phyloP scores from a whole-genome alignment of 805 yeast species.

The Crinitomyces ghanaensis region DNA sequence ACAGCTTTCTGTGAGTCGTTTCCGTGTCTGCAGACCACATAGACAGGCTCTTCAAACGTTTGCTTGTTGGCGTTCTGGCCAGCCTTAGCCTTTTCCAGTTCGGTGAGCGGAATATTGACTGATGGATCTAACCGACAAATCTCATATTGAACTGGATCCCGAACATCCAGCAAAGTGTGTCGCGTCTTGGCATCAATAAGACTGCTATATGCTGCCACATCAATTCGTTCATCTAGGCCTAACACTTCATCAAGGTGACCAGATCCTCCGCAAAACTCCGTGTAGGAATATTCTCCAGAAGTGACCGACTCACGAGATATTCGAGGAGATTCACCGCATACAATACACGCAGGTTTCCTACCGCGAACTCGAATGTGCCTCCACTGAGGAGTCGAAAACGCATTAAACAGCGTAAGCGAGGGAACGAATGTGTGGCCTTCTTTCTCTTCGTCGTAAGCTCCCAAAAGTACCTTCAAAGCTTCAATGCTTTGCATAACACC shows the following conservation, averaged over 20 bases:
- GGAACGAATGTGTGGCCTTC: too few species aligned
- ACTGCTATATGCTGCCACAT: conserved; percentile 20
- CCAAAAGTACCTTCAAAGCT: conserved; percentile 60
- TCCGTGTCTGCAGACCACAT: conserved; percentile 76
- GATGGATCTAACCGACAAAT: conserved; percentile 39
- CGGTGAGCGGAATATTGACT: conserved; percentile 44
- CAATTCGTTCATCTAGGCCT: conserved; percentile 38
- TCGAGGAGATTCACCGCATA: conserved; percentile 46
- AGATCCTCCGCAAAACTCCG: conserved; percentile 60
- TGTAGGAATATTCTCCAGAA: conserved; percentile 45
- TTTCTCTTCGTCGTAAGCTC: conserved; percentile 35
- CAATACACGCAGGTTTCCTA: conserved; percentile 45
- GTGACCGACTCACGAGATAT: conserved; percentile 39
- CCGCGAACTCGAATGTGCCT: conserved; percentile 73
- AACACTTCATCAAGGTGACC: conserved; percentile 34
- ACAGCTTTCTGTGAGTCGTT: conserved; percentile 83
- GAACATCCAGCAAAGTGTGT: conserved; percentile 54
- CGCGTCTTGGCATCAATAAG: conserved; percentile 6
- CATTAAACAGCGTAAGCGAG: conserved; percentile 48
- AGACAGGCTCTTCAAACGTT: conserved; percentile 27
- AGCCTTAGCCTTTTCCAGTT: conserved; percentile 27
- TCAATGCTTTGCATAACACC: conserved; percentile 88
- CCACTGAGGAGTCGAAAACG: conserved; percentile 38
- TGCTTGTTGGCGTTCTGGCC: conserved; percentile 17
- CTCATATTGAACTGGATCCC: conserved; percentile 66